Conservation (phyloP, 805 yeast genomes). For the Saccharomycopsis sp. region DNA sequence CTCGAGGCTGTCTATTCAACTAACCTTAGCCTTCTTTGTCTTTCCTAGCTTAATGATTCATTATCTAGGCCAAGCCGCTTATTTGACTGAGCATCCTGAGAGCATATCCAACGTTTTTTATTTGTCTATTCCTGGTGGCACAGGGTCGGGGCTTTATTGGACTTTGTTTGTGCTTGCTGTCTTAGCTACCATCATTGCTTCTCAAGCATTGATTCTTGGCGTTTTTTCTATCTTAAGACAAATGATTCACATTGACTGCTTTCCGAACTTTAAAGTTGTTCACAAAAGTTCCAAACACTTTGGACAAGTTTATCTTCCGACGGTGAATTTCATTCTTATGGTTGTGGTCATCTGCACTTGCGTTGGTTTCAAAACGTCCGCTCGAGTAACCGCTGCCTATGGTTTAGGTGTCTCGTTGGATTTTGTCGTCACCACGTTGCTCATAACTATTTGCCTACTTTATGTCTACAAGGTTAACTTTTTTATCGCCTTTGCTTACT, state of each 20-base stretch:
- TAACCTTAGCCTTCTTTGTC: conserved; percentile 40
- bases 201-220: conserved; percentile 52
- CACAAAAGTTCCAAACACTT: conserved; percentile 38
- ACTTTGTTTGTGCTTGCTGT: conserved; percentile 46
- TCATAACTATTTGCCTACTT: conserved; percentile 39
- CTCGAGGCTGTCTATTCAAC: conserved; percentile 42
- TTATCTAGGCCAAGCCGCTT: conserved; percentile 56
- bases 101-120: conserved; percentile 39
- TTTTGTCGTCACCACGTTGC: conserved; percentile 43
- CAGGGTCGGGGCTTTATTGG: conserved; percentile 42
- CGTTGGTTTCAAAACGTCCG: conserved; percentile 45
- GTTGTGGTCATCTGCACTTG: conserved; percentile 44
- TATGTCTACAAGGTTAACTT: conserved; percentile 38
- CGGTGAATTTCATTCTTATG: conserved; percentile 44
- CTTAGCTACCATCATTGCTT: conserved; percentile 49
- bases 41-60: conserved; percentile 46
- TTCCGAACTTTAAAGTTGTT: conserved; percentile 41
- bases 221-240: conserved; percentile 48
- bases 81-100: conserved; percentile 35
- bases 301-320: conserved; percentile 51
- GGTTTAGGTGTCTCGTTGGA: conserved; percentile 54
- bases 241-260: conserved; percentile 46
- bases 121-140: conserved; percentile 44
- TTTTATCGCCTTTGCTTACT: conserved; percentile 29
- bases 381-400: conserved; percentile 51